Base-by-base conservation (phyloP, 2,329 filamentous ascomycete genomes). In the Fusarium chaquense region DNA sequence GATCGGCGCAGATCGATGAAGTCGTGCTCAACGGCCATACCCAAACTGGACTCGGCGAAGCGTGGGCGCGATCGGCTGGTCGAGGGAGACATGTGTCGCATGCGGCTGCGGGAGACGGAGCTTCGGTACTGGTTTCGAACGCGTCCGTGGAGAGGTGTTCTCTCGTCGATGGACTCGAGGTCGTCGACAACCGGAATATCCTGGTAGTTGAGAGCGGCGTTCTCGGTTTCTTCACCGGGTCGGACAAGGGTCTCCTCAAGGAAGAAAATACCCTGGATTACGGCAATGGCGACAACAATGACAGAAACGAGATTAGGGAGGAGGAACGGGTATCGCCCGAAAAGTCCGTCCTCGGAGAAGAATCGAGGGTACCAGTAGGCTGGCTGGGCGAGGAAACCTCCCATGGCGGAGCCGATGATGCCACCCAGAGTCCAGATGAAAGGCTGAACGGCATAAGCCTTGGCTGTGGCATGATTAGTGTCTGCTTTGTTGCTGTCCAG, bases 351-450 rank as follows among this genome's bases (percentile, higher is more conserved):
- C 28, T 75, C 65, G 3, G 80, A 71, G 46, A 83, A 83, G 6
- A 97, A 83, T 72, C 94, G 97, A 0, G 94, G 94, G 76, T 93
- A 94, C 22, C 81, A 40, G 0, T 62, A 63, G 87, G 88, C 22
- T 71, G 75, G 32, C 85, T 78, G 30, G 0, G 96, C 91, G 59
- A 97, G 80, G 53, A 97, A 78, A 0, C 94, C 94, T 35, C 94
- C 94, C 32, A 97, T 81, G 3, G 94, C 88, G 0, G 94, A 94
- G 0, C 94, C 94, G 0, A 93, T 94, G 65, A 98, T 97, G 32
- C 91, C 93, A 33, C 94, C 94, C 51, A 97, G 83, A 11, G 93
- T 93, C 79, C 97, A 97, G 16, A 97, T 89, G 26, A 97, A 91
- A 0, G 94, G 94, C 47, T 97, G 83, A 82, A 96, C 97, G 2